Base-by-base conservation (phyloP, 2,329 filamentous ascomycete species). In the Pseudogymnoascus destructans region DNA sequence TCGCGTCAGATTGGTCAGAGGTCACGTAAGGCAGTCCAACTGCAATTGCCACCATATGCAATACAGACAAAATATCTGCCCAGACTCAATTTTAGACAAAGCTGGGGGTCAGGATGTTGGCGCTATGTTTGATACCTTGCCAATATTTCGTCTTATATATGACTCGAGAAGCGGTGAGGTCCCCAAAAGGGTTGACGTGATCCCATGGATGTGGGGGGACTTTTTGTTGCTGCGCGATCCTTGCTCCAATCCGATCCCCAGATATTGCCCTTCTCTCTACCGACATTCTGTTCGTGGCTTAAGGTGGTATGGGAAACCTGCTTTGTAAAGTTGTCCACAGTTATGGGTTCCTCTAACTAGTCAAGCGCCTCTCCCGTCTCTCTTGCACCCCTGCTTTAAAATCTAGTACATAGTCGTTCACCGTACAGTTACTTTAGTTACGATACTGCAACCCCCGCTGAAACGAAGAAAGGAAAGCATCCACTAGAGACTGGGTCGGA, bases 191-290 rank as follows among this genome's bases (percentile, higher is more conserved):
- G 27, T 52, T 52, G 15, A 52, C 19, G 46, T 23, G 25, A 52
- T 46, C 46, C 46, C 46, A 13, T 52, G 46, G 30, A 11, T 30
- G 25, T 52, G 25, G 42, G 25, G 46, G 46, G 15, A 30, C 23
- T 19, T 42, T 21, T 17, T 52, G 46, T 52, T 52, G 46, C 46
- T 25, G 46, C 46, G 25, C 46, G 46, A 52, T 52, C 46, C 46
- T 52, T 52, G 46, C 46, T 52, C 46, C 46, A 52, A 52, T 52
- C 25, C 46, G 25, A 52, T 52, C 46, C 46, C 46, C 46, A 52
- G 46, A 52, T 52, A 52, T 17, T 52, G 25, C 46, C 46, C 46
- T 19, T 25, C 46, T 30, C 46, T 32, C 9, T 52, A 52, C 46
- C 25, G 46, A 3, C 25, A 52, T 52, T 30, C 46, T 52, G 25